phyloP scores from a whole-genome alignment of 371 early-diverging fungal genomes.

The Mycotypha africana region DNA sequence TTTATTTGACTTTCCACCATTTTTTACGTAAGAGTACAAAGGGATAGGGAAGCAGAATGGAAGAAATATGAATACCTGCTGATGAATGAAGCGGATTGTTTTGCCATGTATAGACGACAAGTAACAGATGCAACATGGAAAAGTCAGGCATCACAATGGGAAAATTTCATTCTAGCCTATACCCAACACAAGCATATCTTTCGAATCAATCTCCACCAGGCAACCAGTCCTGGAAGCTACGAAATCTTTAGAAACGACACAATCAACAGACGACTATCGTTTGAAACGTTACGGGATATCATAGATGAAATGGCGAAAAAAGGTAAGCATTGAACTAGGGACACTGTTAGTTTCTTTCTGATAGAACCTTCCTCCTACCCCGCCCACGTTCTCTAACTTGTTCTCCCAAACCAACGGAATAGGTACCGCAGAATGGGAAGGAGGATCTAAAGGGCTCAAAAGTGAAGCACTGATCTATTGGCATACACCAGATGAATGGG shows the following conservation, averaged over 20 bases:
- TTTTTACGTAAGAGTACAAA: background rate
- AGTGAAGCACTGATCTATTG: conserved; percentile 70
- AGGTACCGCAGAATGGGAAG: conserved; percentile 78
- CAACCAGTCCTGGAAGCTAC: conserved; percentile 40
- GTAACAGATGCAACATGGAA: conserved; percentile 79
- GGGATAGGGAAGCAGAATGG: too few relatives aligned
- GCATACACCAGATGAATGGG: conserved; percentile 92
- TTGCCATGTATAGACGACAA: conserved; percentile 69
- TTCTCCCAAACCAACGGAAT: too few relatives aligned
- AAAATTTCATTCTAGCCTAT: conserved; percentile 66
- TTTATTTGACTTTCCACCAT: background rate
- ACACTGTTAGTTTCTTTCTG: too few relatives aligned
- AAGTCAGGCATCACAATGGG: conserved; percentile 79
- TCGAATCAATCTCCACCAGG: conserved; percentile 61
- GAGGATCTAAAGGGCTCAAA: conserved; percentile 40
- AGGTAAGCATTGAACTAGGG: too few relatives aligned
- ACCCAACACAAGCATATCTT: conserved; percentile 58
- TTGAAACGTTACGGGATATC: conserved; percentile 60
- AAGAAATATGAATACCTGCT: background rate
- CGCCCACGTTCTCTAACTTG: too few relatives aligned
- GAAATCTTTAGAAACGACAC: conserved; percentile 63
- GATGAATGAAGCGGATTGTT: background rate
- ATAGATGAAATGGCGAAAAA: conserved; percentile 72
- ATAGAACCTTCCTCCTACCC: too few relatives aligned
- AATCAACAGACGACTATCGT: conserved; percentile 56